Evolutionary conservation across 345 rosid genomes (phyloP).

Genomic region (Eucalyptus viminalis): DNA sequence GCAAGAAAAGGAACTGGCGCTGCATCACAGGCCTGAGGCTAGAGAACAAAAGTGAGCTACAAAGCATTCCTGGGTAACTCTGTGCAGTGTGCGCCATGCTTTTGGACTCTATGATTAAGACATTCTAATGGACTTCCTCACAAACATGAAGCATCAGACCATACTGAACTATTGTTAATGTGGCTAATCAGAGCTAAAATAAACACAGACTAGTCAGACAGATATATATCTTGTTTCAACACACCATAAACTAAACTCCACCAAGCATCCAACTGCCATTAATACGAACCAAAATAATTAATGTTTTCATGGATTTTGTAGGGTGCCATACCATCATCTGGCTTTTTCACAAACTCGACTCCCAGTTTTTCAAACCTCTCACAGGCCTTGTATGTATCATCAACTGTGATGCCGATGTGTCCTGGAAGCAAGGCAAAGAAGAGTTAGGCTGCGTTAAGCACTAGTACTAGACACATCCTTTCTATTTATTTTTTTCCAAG

Average conservation of each 20-base stretch:
- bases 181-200: neutral
- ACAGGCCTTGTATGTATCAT: conserved; percentile 87
- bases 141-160: neutral
- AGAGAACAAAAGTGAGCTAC: neutral
- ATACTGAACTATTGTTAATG: neutral
- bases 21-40: neutral
- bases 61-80: neutral
- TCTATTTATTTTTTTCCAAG: neutral
- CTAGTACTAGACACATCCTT: neutral
- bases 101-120: neutral
- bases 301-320: neutral
- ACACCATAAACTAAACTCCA: neutral
- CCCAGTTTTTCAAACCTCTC: conserved; percentile 81
- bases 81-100: neutral
- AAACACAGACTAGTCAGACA: neutral
- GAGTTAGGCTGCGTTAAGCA: neutral
- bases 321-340: conserved; percentile 46
- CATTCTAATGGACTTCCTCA: neutral
- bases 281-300: neutral
- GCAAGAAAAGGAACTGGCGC: neutral
- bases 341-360: conserved; percentile 89
- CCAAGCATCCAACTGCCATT: neutral
- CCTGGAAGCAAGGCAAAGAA: conserved; percentile 28
- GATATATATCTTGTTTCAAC: neutral
- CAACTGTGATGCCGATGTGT: conserved; percentile 91